These are phyloP conservation scores for Podila epigama DNA, from an alignment of 192 early-diverging fungal species.

Conservation along the genomic window DNA sequence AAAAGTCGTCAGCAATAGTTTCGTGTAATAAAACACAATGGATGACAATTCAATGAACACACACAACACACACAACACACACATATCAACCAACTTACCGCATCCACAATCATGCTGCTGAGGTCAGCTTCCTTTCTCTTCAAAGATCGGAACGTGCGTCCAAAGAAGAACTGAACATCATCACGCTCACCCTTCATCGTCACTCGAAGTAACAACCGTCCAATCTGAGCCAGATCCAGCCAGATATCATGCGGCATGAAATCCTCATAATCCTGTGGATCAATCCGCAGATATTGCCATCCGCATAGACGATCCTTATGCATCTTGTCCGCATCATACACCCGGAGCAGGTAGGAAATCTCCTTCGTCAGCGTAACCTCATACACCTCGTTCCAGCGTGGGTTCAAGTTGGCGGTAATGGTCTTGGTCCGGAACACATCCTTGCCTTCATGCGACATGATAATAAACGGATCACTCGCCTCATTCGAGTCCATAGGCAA, in stretches of 20 bases:
- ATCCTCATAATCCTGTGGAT: constrained; percentile 60
- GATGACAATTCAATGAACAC: too few species aligned
- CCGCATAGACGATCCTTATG: constrained; percentile 68
- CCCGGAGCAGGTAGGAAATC: constrained; percentile 47
- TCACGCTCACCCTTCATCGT: constrained; percentile 83
- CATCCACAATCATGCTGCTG: constrained; percentile 73
- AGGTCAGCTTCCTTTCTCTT: constrained; percentile 74
- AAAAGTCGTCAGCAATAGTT: too few species aligned
- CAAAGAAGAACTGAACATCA: constrained; percentile 85
- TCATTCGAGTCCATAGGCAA: constrained; percentile 67
- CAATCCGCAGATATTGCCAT: constrained; percentile 64
- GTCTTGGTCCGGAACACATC: constrained; percentile 63
- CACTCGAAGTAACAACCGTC: constrained; percentile 70
- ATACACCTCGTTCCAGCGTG: constrained; percentile 84
- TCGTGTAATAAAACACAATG: too few species aligned
- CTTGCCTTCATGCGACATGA: constrained; percentile 58
- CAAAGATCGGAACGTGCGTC: constrained; percentile 75
- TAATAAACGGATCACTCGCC: constrained; percentile 69
- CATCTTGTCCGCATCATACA: constrained; percentile 63
- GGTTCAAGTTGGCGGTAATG: constrained; percentile 73
- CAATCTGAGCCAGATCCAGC: constrained; percentile 73
- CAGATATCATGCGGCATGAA: constrained; percentile 74
- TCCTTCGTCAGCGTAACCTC: constrained; percentile 66
- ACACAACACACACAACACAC: neutral
- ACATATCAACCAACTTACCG: constrained; percentile 45